Base-by-base conservation (phyloP, 169 alveolate genomes). In the Hammondia hammondi region DNA sequence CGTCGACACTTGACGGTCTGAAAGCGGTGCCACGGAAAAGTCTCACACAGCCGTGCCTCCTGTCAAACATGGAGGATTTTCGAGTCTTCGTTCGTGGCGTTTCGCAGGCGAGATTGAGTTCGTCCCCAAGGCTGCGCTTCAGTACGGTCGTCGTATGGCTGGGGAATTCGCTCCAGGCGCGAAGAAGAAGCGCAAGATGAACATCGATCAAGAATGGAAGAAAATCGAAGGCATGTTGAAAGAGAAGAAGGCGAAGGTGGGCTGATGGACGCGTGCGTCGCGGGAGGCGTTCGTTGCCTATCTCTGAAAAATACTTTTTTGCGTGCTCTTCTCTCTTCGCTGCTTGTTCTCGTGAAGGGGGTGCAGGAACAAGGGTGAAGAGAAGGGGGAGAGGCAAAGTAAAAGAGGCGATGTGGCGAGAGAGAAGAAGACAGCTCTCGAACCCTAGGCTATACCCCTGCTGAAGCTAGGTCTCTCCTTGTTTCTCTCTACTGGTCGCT, bases 191-290 rank as follows among this genome's bases (percentile, higher is more conserved):
- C 71, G 61, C 2, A 90, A 90, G 71, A 77, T 90, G 57, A 90
- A 90, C n/a, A 48, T 81, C 32, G 94, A 90, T 10, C 89, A 90
- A 73, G 94, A 90, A n/a, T 90, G 94, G 94, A 90, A 72, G n/a
- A n/a, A 77, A 27, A 90, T 90, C 77, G 94, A 90, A 73, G 82
- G 82, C 32, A 46, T 90, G 70, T 29, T 90, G 14, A 56, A 52
- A 19, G 94, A 90, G 37, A 90, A 73, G n/a, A 82, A 82, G 32
- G 87, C 87, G 7, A 39, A 32, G 19, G 7, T 52, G 0, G 87
- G 27, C 87, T 52, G 61, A 39, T 39, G 43, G 43, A 39, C 43
- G 43, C 43, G 3, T 39, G 43, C 43, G 43, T 39, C 43, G 43
- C 43, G 0, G 43, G 43, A 67, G 24, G 27, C 35, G 35, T 9